phyloP scores from a whole-genome alignment of 495 filamentous ascomycete species.

The Xylaria intraflava region DNA sequence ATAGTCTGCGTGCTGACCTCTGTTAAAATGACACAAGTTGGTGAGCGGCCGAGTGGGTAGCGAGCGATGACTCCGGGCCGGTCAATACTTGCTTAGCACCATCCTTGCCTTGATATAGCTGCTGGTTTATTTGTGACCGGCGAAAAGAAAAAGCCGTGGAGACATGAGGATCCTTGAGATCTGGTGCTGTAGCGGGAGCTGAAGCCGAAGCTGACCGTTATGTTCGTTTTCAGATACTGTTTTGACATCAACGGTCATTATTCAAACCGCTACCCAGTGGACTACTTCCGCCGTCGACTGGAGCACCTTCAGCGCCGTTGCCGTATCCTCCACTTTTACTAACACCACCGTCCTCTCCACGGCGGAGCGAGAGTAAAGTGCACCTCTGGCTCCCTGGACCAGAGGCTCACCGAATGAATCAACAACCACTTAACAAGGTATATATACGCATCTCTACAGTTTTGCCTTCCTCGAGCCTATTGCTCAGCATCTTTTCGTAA shows the following conservation, averaged over 20 bases:
- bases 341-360: constrained; percentile 16
- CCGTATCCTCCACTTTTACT: background rate
- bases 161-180: background rate
- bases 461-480: background rate
- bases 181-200: background rate
- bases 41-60: background rate
- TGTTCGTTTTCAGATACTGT: constrained; percentile 10
- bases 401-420: constrained; percentile 44
- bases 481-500: background rate
- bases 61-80: background rate
- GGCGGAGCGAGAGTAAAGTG: constrained; percentile 24
- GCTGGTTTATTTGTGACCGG: background rate
- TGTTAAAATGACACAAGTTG: background rate
- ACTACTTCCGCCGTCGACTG: constrained; percentile 1
- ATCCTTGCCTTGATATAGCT: background rate
- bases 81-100: background rate
- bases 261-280: background rate
- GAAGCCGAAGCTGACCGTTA: constrained; percentile 9
- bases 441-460: constrained; percentile 10
- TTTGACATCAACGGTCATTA: constrained; percentile 9
- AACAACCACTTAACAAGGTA: constrained; percentile 45
- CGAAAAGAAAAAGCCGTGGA: background rate
- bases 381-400: constrained; percentile 34
- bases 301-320: constrained; percentile 1
- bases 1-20: background rate